Evolutionary conservation across 352 stramenopile species (phyloP), one percentile per base, ranked within the genome.

Genomic region (Thalassiosira sp.): DNA sequence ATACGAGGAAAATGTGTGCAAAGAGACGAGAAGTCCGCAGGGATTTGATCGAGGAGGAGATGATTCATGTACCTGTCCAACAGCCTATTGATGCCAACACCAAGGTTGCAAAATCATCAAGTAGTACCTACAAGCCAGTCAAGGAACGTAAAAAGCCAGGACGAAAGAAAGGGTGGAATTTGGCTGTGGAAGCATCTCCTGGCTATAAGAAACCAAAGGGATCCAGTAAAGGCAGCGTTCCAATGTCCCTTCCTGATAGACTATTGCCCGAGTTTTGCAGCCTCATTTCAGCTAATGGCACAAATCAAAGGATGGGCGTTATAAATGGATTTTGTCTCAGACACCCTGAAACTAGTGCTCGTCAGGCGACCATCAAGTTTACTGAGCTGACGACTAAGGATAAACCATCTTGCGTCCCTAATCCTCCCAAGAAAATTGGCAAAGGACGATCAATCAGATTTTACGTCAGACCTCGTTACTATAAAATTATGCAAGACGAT

Each of bases 321-420:
- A 91, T 91, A 53, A 88, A 87, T 60, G 57, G 84, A 43, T 89
- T 93, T 54, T 68, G 68, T 0, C 80, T 83, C 46, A 83, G 91
- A 45, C 61, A 91, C 48, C 87, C 87, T 1, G 72, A 82, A 25
- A 82, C 85, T n/a, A 90, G 83, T 51, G 77, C 84, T 22, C 69
- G 87, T 22, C 87, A 93, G 52, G 81, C 89, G n/a, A 89, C 84
- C 18, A 76, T 91, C 3, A 90, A 90, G 59, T 83, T 93, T 51
- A 33, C 62, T 48, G 85, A 93, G 57, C 71, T 93, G 8, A 90
- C 81, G 37, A 89, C 78, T 2, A 93, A 88, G 58, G 82, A 87
- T 28, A 76, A 68, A 33, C 87, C 87, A 24, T 43, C 48, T 25
- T 91, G 87, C 76, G 59, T 91, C 15, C 70, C 71, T 1, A 25